phyloP scores from a whole-genome alignment of 768 basidiomycete genomes.

The Termitomyces sp. region DNA sequence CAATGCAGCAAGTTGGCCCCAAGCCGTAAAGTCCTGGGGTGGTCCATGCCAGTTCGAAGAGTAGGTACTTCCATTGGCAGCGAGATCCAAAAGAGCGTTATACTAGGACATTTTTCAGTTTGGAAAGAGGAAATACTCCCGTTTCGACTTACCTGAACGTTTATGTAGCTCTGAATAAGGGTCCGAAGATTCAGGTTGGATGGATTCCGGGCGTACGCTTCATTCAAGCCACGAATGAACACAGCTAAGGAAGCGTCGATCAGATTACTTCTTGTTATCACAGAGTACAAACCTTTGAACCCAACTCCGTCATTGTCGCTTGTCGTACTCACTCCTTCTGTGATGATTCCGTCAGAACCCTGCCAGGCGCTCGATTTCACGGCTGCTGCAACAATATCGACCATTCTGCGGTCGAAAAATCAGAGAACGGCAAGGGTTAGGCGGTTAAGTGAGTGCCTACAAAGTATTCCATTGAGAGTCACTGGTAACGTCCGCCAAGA shows the following conservation, averaged over 20 bases:
- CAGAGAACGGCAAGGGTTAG: background rate
- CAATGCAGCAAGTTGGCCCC: conserved; percentile 45
- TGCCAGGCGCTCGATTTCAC: conserved; percentile 43
- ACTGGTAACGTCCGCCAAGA: conserved; percentile 36
- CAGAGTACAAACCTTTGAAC: conserved; percentile 38
- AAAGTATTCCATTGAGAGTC: conserved; percentile 34
- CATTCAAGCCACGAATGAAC: conserved; percentile 42
- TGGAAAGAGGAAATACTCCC: background rate
- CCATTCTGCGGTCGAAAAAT: conserved; percentile 21
- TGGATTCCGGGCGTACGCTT: conserved; percentile 36
- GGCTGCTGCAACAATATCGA: conserved; percentile 30
- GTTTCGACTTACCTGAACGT: conserved; percentile 36
- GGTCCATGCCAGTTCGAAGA: conserved; percentile 45
- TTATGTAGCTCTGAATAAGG: conserved; percentile 42
- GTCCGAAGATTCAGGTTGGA: conserved; percentile 30
- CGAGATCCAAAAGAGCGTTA: conserved; percentile 44
- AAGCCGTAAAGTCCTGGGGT: conserved; percentile 37
- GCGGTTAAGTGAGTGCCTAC: conserved; percentile 21
- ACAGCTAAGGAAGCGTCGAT: conserved; percentile 22
- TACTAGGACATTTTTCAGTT: conserved; percentile 24
- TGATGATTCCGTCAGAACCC: conserved; percentile 44
- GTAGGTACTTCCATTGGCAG: conserved; percentile 36
- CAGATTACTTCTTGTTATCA: background rate
- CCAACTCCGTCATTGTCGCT: conserved; percentile 42
- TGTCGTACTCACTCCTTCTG: conserved; percentile 37